A percentile compares a stretch with the other conserved stretches of the same genome.
These are phyloP conservation scores for Ustulina deusta DNA, from an alignment of 2,329 filamentous ascomycete genomes.

Conservation along the genomic window DNA sequence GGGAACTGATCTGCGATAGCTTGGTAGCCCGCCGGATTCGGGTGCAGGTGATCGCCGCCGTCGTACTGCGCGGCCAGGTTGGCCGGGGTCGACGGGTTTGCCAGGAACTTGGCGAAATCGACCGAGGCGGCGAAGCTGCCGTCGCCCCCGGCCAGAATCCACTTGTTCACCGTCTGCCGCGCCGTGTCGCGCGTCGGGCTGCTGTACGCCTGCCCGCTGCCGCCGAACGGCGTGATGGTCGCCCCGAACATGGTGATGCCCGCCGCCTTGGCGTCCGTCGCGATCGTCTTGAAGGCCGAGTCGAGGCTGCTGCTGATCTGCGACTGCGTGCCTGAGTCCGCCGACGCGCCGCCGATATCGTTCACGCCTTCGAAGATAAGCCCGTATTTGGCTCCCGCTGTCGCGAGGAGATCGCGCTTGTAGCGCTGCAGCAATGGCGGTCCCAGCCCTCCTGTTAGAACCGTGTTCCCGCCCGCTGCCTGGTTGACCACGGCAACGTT, in stretches of 20 bases:
- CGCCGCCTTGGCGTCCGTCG: conserved; percentile 63
- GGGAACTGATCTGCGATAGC: conserved; percentile 70
- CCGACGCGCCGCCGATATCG: conserved; percentile 69
- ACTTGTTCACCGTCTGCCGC: conserved; percentile 69
- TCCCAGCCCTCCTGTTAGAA: conserved; percentile 71
- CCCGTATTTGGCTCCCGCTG: conserved; percentile 68
- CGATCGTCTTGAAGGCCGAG: conserved; percentile 69
- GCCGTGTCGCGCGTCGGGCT: conserved; percentile 66
- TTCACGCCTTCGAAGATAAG: conserved; percentile 78
- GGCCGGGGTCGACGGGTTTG: conserved; percentile 62
- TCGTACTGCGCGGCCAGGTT: conserved; percentile 65
- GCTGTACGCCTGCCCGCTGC: conserved; percentile 65
- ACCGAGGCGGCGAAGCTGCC: conserved; percentile 70
- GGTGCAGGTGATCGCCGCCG: conserved; percentile 74
- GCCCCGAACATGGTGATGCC: conserved; percentile 70
- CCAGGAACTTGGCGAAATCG: conserved; percentile 71
- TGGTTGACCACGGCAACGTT: conserved; percentile 71
- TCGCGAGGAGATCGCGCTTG: conserved; percentile 72
- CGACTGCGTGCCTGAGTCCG: conserved; percentile 60
- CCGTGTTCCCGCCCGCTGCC: conserved; percentile 75
- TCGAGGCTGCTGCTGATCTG: conserved; percentile 64
- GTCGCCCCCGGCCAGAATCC: conserved; percentile 63
- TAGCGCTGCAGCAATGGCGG: conserved; percentile 71
- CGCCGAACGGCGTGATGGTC: conserved; percentile 74
- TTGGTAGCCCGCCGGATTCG: conserved; percentile 69